phyloP scores from a whole-genome alignment of 2,329 filamentous ascomycete species.

The Talaromyces sp. region DNA sequence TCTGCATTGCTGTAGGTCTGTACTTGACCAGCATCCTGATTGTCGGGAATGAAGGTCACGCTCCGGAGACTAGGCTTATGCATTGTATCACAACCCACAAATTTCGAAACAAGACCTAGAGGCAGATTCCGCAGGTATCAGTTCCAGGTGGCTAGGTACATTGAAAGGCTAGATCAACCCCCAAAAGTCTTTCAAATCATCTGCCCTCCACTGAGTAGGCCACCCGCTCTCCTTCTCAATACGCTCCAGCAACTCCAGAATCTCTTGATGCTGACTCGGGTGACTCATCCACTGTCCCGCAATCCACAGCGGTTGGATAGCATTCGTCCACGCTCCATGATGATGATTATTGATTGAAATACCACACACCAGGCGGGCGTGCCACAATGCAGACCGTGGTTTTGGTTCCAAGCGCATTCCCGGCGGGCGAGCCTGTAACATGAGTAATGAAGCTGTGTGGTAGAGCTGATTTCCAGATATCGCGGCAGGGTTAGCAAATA shows the following conservation, averaged over 20 bases:
- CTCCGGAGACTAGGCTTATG: conserved; percentile 4
- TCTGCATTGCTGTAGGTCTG: conserved; percentile 13
- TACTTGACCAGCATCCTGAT: conserved; percentile 10
- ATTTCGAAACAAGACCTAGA: conserved; percentile 3
- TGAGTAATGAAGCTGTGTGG: conserved; percentile 54
- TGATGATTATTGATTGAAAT: conserved; percentile 57
- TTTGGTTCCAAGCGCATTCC: conserved; percentile 23
- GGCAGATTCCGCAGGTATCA: neutral
- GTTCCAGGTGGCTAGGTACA: no score
- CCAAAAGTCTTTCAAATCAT: conserved; percentile 54
- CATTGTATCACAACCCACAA: neutral
- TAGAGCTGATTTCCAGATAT: conserved; percentile 59
- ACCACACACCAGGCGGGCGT: conserved; percentile 54
- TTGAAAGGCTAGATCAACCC: conserved; percentile 26
- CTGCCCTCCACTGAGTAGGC: conserved; percentile 53
- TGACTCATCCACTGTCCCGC: conserved; percentile 49
- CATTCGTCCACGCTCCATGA: conserved; percentile 56
- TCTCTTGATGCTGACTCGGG: conserved; percentile 42
- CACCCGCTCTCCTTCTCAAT: conserved; percentile 55
- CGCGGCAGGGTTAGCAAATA: conserved; percentile 54
- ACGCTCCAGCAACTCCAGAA: conserved; percentile 47
- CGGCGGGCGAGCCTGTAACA: conserved; percentile 47
- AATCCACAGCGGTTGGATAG: conserved; percentile 58
- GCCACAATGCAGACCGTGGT: conserved; percentile 49
- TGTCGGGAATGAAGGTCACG: conserved; percentile 7